Conservation (phyloP, 2,329 filamentous ascomycete genomes). For the Epichloe typhina region DNA sequence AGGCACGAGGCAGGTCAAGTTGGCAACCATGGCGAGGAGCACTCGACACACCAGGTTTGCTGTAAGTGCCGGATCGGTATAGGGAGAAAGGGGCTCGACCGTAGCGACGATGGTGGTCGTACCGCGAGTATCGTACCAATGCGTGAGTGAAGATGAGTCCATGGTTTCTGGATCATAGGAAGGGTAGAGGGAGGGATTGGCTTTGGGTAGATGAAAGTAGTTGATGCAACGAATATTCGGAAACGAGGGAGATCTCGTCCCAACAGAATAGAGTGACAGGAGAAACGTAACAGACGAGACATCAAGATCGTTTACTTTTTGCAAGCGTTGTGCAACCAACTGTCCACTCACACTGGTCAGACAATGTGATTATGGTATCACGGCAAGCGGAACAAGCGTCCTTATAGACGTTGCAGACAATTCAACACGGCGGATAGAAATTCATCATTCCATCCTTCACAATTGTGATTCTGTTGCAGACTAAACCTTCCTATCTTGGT, state of each 20-base stretch:
- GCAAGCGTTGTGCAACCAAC: not conserved
- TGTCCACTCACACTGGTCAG: not conserved
- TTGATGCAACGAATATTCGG: not conserved
- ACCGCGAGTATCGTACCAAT: not conserved
- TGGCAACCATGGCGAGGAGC: constrained; percentile 30
- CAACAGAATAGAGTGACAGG: not conserved
- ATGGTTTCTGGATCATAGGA: not conserved
- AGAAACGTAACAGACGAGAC: not conserved
- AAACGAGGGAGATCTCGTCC: not conserved
- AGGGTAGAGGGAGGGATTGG: not conserved
- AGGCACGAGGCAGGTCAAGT: constrained; percentile 35
- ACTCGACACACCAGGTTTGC: constrained; percentile 38
- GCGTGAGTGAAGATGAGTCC: not conserved
- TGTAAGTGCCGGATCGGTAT: constrained; percentile 18
- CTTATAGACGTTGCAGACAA: constrained; percentile 1
- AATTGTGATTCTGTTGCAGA: not conserved
- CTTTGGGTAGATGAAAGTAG: not conserved
- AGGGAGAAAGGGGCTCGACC: constrained; percentile 7
- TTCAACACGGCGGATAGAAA: not conserved
- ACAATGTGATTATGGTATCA: constrained; percentile 1
- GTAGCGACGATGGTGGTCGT: constrained; percentile 1
- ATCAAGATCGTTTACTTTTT: not conserved
- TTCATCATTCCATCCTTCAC: not conserved
- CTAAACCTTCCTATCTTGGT: not conserved
- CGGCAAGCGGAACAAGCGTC: not conserved